A percentile compares a stretch with the other conserved stretches of the same genome.
phyloP scores from a whole-genome alignment of 345 rosid species.

The Salix dunnii region DNA sequence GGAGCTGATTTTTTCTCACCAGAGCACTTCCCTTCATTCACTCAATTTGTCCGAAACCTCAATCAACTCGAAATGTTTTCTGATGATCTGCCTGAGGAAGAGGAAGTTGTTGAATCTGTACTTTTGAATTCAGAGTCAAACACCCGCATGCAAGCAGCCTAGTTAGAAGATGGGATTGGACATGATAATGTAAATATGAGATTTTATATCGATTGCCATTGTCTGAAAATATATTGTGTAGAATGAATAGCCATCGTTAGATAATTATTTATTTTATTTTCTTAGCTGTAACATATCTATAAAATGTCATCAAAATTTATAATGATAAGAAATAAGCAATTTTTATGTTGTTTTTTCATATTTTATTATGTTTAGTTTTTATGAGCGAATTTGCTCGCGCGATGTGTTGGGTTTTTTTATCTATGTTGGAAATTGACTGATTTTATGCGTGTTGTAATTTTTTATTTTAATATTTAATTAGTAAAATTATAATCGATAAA shows the following conservation, averaged over 20 bases:
- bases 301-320: no score
- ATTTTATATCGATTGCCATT: not conserved
- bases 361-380: no score
- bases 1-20: constrained; percentile 97
- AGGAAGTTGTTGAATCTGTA: constrained; percentile 30
- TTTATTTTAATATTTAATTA: no score
- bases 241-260: not conserved
- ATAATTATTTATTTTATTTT: no score
- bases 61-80: constrained; percentile 43
- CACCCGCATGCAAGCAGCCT: constrained; percentile 46
- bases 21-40: constrained; percentile 75
- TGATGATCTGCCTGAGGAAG: constrained; percentile 47
- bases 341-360: no score
- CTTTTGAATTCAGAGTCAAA: constrained; percentile 26
- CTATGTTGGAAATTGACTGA: no score
- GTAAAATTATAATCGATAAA: no score
- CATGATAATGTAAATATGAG: constrained; percentile 7
- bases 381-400: no score
- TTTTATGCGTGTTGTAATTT: no score
- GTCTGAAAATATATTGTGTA: not conserved
- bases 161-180: constrained; percentile 4
- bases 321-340: no score
- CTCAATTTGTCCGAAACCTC: constrained; percentile 60
- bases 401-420: no score
- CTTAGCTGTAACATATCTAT: no score